Conservation (phyloP, 2,329 filamentous ascomycete genomes). For the Scytalidium sp. region DNA sequence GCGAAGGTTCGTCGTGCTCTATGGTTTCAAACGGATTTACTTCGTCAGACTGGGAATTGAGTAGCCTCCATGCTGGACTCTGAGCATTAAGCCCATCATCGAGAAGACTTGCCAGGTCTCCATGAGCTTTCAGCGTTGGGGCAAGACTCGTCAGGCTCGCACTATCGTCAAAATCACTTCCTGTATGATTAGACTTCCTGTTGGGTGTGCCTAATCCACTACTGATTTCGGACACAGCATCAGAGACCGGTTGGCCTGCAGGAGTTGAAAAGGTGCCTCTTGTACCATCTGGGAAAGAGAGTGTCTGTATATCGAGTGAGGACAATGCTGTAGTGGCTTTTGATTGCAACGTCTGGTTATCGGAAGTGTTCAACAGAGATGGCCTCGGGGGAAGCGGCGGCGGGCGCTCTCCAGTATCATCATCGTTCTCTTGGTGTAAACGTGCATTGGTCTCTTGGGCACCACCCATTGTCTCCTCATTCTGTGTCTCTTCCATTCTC, state of each 20-base stretch:
- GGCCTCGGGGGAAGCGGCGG: conserved; percentile 45
- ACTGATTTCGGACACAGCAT: conserved; percentile 22
- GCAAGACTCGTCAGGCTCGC: conserved; percentile 47
- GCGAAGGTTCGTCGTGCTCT: conserved; percentile 46
- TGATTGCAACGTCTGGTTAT: conserved; percentile 41
- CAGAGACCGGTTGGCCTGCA: conserved; percentile 22
- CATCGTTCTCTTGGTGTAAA: conserved; percentile 1
- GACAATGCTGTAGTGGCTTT: conserved; percentile 84
- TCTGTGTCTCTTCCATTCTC: background rate
- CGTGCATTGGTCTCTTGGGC: background rate
- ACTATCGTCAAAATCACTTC: conserved; percentile 47
- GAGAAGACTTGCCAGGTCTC: conserved; percentile 80
- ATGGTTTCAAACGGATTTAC: conserved; percentile 59
- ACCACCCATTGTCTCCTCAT: background rate
- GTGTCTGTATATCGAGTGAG: conserved; percentile 73
- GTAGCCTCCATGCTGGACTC: conserved; percentile 66
- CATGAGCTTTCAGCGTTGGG: conserved; percentile 48
- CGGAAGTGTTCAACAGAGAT: conserved; percentile 27
- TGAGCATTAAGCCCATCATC: conserved; percentile 65
- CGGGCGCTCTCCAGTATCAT: conserved; percentile 31
- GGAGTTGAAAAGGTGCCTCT: conserved; percentile 58
- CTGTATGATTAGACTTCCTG: conserved; percentile 29
- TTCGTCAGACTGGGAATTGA: conserved; percentile 59
- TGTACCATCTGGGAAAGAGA: conserved; percentile 68
- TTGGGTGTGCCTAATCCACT: conserved; percentile 20